Evolutionary conservation across 1,139 yeast species (phyloP).

Genomic region (Sugiyamaella japonica): DNA sequence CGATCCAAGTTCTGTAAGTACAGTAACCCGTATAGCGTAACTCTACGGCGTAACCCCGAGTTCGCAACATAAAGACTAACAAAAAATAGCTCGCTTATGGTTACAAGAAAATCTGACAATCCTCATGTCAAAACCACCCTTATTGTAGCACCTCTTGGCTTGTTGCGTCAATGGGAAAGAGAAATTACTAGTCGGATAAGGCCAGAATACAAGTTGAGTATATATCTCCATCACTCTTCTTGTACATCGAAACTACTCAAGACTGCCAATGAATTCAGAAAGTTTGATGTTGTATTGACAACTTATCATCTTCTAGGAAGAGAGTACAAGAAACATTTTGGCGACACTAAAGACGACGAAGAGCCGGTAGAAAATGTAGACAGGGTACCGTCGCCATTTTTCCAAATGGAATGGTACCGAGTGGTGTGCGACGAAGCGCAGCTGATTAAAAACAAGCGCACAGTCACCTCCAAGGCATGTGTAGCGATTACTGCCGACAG

Average conservation of each 20-base stretch:
- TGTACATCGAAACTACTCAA: slow-evolving; percentile 35
- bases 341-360: slow-evolving; percentile 37
- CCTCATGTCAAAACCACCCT: slow-evolving; percentile 55
- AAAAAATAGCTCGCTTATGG: slow-evolving; percentile 51
- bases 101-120: slow-evolving; percentile 74
- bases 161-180: slow-evolving; percentile 62
- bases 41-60: too few species aligned
- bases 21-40: too few species aligned
- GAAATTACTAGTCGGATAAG: slow-evolving; percentile 63
- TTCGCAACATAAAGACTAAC: slow-evolving; percentile 35
- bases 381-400: slow-evolving; percentile 60
- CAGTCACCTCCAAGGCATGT: slow-evolving; percentile 70
- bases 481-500: slow-evolving; percentile 53
- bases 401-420: slow-evolving; percentile 57
- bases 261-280: slow-evolving; percentile 49
- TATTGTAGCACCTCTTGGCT: slow-evolving; percentile 74
- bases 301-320: slow-evolving; percentile 71
- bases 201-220: slow-evolving; percentile 47
- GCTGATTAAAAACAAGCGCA: slow-evolving; percentile 69
- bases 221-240: slow-evolving; percentile 65
- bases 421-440: slow-evolving; percentile 92
- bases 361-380: slow-evolving; percentile 17
- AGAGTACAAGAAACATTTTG: slow-evolving; percentile 39
- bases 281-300: slow-evolving; percentile 73
- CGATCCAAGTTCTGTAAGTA: slow-evolving; percentile 46